phyloP scores from a whole-genome alignment of 139 green algal species.

The Micractinium sp. region DNA sequence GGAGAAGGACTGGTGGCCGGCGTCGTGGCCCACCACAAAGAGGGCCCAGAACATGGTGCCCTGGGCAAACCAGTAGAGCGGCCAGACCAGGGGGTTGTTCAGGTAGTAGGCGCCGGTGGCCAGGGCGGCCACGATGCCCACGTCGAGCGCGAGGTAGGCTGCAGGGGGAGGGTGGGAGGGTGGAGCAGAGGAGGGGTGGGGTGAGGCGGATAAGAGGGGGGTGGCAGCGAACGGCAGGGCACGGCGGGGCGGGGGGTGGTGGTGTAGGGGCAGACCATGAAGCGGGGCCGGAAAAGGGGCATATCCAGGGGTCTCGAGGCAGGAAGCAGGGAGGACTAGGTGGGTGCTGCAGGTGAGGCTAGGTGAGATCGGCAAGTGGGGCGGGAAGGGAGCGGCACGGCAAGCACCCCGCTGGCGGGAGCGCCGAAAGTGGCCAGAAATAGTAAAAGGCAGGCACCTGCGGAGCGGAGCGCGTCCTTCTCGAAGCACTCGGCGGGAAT shows the following conservation, averaged over 20 bases:
- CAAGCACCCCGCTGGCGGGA: no score
- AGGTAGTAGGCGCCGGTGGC: conserved; percentile 71
- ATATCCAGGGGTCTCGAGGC: no score
- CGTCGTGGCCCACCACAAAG: conserved; percentile 97
- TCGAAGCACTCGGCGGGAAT: conserved; percentile 87
- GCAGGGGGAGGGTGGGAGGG: background rate
- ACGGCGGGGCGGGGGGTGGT: no score
- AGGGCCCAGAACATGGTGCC: conserved; percentile 99
- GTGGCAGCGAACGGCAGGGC: no score
- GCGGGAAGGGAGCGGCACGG: no score
- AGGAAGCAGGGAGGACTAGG: no score
- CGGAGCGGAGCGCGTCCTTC: conserved; percentile 76
- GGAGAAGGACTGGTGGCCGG: conserved; percentile 93
- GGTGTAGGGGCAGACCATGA: no score
- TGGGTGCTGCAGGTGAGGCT: no score
- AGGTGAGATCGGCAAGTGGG: no score
- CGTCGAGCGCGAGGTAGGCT: conserved; percentile 79
- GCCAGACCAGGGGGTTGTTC: conserved; percentile 85
- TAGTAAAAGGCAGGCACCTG: conserved; percentile 37
- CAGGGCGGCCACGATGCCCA: conserved; percentile 86
- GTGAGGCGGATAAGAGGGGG: background rate
- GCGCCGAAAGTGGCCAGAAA: no score
- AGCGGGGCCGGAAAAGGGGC: no score
- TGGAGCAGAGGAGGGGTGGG: no score
- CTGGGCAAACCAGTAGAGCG: conserved; percentile 91